Conservation (phyloP, 495 filamentous ascomycete genomes). For the Cercophora samala region DNA sequence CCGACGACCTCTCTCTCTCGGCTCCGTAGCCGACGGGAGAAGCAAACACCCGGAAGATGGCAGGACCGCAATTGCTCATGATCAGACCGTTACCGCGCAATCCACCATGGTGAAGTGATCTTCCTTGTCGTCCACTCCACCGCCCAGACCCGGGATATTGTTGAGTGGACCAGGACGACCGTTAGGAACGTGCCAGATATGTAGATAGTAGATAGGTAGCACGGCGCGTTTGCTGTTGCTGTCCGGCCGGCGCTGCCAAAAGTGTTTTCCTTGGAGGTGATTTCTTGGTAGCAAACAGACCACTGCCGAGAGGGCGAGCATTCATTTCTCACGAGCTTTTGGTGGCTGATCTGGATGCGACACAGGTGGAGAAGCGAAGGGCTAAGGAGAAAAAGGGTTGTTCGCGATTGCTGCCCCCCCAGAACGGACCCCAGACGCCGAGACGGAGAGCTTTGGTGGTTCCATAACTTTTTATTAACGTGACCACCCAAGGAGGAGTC, state of each 20-base stretch:
- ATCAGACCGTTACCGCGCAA: not conserved
- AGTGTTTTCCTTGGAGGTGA: not conserved
- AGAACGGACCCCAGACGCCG: slow-evolving; percentile 4
- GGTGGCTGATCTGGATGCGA: not conserved
- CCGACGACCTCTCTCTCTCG: not conserved
- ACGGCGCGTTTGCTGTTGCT: not conserved
- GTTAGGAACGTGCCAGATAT: not conserved
- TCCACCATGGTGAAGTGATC: not conserved
- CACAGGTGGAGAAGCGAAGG: not conserved
- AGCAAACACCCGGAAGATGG: not conserved
- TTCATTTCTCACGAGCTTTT: not conserved
- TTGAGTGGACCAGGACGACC: not conserved
- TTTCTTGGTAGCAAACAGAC: not conserved
- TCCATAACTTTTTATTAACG: slow-evolving; percentile 16
- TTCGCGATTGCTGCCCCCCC: not conserved
- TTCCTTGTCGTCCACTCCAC: not conserved
- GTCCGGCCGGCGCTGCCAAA: not conserved
- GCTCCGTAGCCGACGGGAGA: not conserved
- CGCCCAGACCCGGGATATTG: not conserved
- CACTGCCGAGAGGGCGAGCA: not conserved
- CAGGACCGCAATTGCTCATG: not conserved
- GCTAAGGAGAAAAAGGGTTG: slow-evolving; percentile 2
- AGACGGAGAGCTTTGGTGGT: slow-evolving; percentile 6
- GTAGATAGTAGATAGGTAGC: no score
- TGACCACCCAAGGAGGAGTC: slow-evolving; percentile 1